Base-by-base conservation (phyloP, 257 asterid species). In the Lithospermum erythrorhizon region DNA sequence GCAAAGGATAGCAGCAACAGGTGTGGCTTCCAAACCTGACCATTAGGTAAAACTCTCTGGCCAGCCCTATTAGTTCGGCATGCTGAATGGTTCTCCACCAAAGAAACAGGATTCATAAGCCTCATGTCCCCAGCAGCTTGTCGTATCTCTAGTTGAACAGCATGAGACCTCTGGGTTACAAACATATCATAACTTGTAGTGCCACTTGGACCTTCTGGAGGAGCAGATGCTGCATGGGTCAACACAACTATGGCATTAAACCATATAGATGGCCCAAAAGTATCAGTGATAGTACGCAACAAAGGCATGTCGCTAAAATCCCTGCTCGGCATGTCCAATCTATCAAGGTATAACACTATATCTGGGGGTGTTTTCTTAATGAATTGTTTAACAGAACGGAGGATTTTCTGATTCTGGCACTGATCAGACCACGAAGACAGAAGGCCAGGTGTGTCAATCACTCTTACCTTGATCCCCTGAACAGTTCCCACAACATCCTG, bases 11-110 rank as follows among this genome's bases (percentile, higher is more conserved):
- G 70, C 45, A 93, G 95, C 65, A 93, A 68, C 78, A 93, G 78
- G 70, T 93, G 99, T 64, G 99, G 95, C 79, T 85, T 89, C 99
- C 99, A 89, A 73, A 93, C 89, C 77, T 89, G 97, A 63, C 99
- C 99, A 67, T 93, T 93, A 16, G 99, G 99, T 78, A 93, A 75
- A 58, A 93, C 97, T 70, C 99, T 86, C 76, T 93, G 99, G 41
- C 99, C 99, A 64, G 96, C 97, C 79, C 97, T 82, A 73, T 93
- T 93, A 6, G 94, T 93, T 72, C 95, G 79, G 75, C 99, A 93
- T 57, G 97, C 96, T 9, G 87, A 84, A 80, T 93, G 99, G 69
- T 93, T 93, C 65, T 93, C 99, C 25, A 93, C 99, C 75, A 93
- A 79, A 59, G 96, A 86, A 74, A 93, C 94, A 4, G 99, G 99